These are phyloP conservation scores for Boletus holoroseus DNA, from an alignment of 1,284 basidiomycete species.

Conservation along the genomic window DNA sequence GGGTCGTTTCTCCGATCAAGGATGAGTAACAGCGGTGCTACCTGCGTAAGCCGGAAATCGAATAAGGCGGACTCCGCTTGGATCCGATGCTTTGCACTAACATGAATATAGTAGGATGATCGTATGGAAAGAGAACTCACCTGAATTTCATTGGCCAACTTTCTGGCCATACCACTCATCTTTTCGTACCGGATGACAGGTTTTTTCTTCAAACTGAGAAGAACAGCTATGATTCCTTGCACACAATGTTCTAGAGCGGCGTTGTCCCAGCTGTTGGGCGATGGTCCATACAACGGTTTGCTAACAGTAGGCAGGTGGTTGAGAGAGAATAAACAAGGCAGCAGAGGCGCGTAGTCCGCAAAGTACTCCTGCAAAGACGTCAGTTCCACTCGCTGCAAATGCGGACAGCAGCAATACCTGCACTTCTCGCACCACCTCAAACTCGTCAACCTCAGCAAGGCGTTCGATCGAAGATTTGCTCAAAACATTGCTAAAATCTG, in stretches of 20 bases:
- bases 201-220: conserved; percentile 94
- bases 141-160: conserved; percentile 81
- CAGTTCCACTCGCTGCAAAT: neutral
- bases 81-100: conserved; percentile 53
- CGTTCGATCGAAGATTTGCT: conserved; percentile 90
- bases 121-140: conserved; percentile 39
- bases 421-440: conserved; percentile 94
- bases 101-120: conserved; percentile 6
- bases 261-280: conserved; percentile 62
- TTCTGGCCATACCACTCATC: conserved; percentile 89
- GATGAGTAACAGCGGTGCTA: conserved; percentile 69
- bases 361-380: conserved; percentile 75
- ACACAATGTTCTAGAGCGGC: conserved; percentile 75
- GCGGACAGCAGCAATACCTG: conserved; percentile 52
- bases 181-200: conserved; percentile 92
- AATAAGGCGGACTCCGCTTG: conserved; percentile 69
- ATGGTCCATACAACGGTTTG: conserved; percentile 65
- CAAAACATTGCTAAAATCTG: conserved; percentile 93
- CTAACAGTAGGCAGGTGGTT: conserved; percentile 66
- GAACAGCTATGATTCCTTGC: conserved; percentile 80
- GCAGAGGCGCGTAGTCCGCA: conserved; percentile 86
- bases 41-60: conserved; percentile 73
- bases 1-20: conserved; percentile 95
- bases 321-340: conserved; percentile 85
- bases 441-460: conserved; percentile 91